Percentiles rank a stretch among this genome's conserved stretches.
Evolutionary conservation across 768 basidiomycete genomes (phyloP).

Genomic region (Boletus subparvulus): DNA sequence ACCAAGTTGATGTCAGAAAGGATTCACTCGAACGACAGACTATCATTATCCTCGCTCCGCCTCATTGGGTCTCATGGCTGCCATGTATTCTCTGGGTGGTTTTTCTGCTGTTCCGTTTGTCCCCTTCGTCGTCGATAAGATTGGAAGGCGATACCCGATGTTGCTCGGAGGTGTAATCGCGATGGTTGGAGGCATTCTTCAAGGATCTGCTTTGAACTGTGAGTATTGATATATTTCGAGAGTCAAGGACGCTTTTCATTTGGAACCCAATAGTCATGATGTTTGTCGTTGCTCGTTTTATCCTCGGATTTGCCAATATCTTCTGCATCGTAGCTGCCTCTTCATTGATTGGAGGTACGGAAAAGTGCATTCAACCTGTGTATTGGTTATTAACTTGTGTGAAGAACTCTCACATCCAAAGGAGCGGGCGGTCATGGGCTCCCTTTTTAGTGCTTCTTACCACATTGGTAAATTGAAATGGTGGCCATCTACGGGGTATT

Average conservation of each 20-base stretch:
- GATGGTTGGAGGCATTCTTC: no score
- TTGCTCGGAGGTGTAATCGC: background rate
- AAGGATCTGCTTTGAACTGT: no score
- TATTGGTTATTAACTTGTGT: background rate
- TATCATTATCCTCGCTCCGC: conserved; percentile 53
- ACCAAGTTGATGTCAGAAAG: background rate
- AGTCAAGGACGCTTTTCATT: background rate
- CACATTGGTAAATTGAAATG: conserved; percentile 11
- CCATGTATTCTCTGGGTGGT: no score
- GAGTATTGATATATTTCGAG: no score
- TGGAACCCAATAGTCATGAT: background rate
- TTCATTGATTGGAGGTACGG: no score
- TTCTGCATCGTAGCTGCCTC: no score
- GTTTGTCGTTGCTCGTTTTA: no score
- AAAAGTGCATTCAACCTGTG: no score
- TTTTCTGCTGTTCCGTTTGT: no score
- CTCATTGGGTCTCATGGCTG: conserved; percentile 38
- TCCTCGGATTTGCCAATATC: background rate
- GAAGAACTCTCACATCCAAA: conserved; percentile 25
- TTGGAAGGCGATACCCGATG: conserved; percentile 1
- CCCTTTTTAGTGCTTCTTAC: conserved; percentile 10
- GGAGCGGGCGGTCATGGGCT: conserved; percentile 16
- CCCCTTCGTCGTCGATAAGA: no score
- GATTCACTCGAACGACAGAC: conserved; percentile 33
- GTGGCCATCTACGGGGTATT: no score